These are phyloP conservation scores for Decorospora gaudefroyi DNA, from an alignment of 2,329 filamentous ascomycete species.

Conservation along the genomic window DNA sequence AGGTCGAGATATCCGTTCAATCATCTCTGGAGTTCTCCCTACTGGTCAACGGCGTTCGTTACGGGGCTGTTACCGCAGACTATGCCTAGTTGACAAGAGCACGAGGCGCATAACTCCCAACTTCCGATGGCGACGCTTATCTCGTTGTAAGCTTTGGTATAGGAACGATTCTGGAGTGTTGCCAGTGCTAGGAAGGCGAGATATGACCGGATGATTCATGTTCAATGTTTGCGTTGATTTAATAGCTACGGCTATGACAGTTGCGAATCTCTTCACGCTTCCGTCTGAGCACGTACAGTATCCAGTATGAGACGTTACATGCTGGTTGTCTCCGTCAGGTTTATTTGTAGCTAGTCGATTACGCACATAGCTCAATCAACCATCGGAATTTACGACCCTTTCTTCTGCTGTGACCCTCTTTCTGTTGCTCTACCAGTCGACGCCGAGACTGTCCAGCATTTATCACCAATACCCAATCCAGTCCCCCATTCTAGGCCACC, in stretches of 20 bases:
- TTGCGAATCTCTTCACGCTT: not conserved
- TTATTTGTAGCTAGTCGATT: not conserved
- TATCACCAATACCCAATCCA: no score
- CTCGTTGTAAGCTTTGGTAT: not conserved
- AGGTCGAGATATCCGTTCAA: slow-evolving; percentile 21
- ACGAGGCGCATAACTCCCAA: not conserved
- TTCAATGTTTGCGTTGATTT: not conserved
- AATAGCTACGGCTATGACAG: slow-evolving; percentile 1
- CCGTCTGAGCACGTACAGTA: not conserved
- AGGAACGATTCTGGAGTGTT: not conserved
- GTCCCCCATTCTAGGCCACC: no score
- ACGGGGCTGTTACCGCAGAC: slow-evolving; percentile 22
- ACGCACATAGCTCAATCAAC: not conserved
- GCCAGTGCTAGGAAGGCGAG: not conserved
- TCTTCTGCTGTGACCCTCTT: no score
- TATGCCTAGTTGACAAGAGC: slow-evolving; percentile 7
- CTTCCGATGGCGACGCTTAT: not conserved
- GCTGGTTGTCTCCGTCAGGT: not conserved
- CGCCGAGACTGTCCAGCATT: no score
- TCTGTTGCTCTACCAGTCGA: no score
- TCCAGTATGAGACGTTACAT: not conserved
- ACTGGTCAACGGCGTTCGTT: slow-evolving; percentile 4
- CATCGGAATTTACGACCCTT: not conserved
- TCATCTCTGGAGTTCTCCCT: slow-evolving; percentile 27
- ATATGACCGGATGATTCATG: not conserved